Base-by-base conservation (phyloP, 768 basidiomycete genomes). In the Rhodotorula babjevae region DNA sequence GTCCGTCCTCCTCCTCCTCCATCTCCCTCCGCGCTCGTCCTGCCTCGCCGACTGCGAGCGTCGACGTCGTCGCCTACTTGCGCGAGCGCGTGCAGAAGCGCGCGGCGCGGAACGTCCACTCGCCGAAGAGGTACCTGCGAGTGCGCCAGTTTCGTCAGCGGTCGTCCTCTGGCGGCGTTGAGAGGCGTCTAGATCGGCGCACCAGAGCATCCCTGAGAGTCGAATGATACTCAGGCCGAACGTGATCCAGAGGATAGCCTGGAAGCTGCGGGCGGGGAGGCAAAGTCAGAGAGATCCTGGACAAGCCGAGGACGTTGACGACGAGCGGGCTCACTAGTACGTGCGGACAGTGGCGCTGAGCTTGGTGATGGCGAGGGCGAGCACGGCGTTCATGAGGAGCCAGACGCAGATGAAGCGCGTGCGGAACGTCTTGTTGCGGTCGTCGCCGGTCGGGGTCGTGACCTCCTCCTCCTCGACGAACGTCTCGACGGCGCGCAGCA, bases 351-450 rank as follows among this genome's bases (percentile, higher is more conserved):
- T 27, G 3, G 55, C 19, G 19, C 64, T 68, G 49, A 73, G 62
- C 19, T 31, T 33, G 18, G 71, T 70, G 29, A 76, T 72, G 21
- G 71, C 64, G 47, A 76, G 65, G 2, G 71, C 68, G 57, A 66
- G 63, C 29, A 70, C 29, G 49, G 89, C 90, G 77, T 92, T 92
- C 19, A 81, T 74, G 61, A 90, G 82, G 87, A 92, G 89, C 92
- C 92, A 92, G 65, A 85, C 83, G 21, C 89, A 87, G 56, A 93
- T 91, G 33, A 93, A 84, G 61, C 92, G 88, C 5, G 92, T 93
- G 69, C 92, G 87, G 89, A 94, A 94, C 21, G 92, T 93, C 83
- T 88, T 90, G 83, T 93, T 93, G 81, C 88, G 84, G 78, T 94
- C 92, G 79, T 94, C 92, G 85, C 89, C 84, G 2, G 87, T 92